A percentile compares a stretch with the other conserved stretches of the same genome.
Conservation (phyloP, 257 asterid genomes). For the Voacanga thouarsii region DNA sequence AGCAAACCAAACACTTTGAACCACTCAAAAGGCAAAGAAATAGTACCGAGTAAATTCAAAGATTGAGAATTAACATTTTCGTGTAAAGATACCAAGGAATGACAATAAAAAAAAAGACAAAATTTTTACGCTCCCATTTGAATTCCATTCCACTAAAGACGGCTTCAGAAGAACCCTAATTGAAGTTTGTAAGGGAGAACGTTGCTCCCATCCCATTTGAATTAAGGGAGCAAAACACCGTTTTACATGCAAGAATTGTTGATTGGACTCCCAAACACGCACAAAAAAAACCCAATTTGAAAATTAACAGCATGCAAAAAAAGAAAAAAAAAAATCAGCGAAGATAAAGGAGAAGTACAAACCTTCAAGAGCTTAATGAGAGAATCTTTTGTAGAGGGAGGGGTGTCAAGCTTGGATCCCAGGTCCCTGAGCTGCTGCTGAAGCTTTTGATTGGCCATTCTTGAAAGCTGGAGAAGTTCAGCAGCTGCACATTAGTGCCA, state of each 20-base stretch:
- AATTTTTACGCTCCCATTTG: not conserved
- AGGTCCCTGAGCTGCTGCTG: constrained; percentile 59
- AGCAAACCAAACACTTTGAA: not conserved
- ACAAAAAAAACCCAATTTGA: not conserved
- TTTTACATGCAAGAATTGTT: not conserved
- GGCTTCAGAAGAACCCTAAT: constrained; percentile 32
- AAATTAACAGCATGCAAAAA: constrained; percentile 4
- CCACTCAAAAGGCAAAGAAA: not conserved
- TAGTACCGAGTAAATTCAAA: not conserved
- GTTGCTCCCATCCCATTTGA: constrained; percentile 5
- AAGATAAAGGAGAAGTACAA: not conserved
- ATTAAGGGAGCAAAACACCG: not conserved
- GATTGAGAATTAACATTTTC: not conserved
- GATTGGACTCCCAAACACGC: not conserved
- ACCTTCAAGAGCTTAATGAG: constrained; percentile 81
- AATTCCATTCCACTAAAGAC: not conserved
- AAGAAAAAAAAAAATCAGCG: not conserved
- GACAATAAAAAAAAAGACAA: not conserved
- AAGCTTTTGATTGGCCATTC: constrained; percentile 59
- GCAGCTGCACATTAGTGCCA: constrained; percentile 4
- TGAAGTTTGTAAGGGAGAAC: constrained; percentile 3
- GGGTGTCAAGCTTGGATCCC: constrained; percentile 56
- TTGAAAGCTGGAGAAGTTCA: not conserved
- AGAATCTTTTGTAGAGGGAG: constrained; percentile 71
- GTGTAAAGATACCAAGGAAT: not conserved